phyloP scores from a whole-genome alignment of 495 filamentous ascomycete species.

The Coniosporium apollinis region DNA sequence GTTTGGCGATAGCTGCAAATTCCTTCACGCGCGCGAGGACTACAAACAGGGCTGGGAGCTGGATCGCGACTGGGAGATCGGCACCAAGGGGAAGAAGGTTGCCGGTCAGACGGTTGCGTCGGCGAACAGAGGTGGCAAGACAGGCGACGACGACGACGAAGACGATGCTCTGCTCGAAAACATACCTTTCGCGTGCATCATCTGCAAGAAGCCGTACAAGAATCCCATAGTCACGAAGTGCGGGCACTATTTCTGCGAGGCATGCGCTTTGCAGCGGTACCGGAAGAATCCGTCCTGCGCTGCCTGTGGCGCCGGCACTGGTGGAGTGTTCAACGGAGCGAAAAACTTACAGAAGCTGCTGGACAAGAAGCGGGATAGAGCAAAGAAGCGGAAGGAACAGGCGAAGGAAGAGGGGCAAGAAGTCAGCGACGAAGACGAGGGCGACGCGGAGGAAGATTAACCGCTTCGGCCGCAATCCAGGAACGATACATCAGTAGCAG shows the following conservation, averaged over 20 bases:
- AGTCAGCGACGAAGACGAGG: slow-evolving; percentile 46
- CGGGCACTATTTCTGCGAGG: slow-evolving; percentile 89
- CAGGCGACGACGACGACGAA: slow-evolving; percentile 40
- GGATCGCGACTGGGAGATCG: slow-evolving; percentile 82
- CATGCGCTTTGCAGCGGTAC: slow-evolving; percentile 72
- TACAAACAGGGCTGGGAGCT: slow-evolving; percentile 92
- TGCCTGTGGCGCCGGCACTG: slow-evolving; percentile 67
- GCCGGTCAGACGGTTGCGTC: slow-evolving; percentile 46
- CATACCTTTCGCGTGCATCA: slow-evolving; percentile 91
- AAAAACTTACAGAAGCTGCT: slow-evolving; percentile 68
- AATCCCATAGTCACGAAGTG: slow-evolving; percentile 77
- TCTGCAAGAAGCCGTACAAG: slow-evolving; percentile 70
- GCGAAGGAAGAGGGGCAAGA: slow-evolving; percentile 58
- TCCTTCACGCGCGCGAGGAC: slow-evolving; percentile 70
- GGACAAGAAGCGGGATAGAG: slow-evolving; percentile 65
- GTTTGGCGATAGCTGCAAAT: slow-evolving; percentile 74
- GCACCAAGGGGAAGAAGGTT: slow-evolving; percentile 55
- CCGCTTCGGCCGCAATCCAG: too few species aligned
- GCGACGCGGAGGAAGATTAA: too few species aligned
- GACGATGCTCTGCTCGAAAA: slow-evolving; percentile 66
- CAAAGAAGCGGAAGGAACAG: slow-evolving; percentile 46
- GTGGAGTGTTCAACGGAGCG: slow-evolving; percentile 78
- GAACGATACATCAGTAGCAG: too few species aligned
- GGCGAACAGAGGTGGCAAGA: slow-evolving; percentile 29
- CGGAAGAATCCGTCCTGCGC: slow-evolving; percentile 68